Conservation (phyloP, 805 yeast genomes). For the Saturnispora quitensis region DNA sequence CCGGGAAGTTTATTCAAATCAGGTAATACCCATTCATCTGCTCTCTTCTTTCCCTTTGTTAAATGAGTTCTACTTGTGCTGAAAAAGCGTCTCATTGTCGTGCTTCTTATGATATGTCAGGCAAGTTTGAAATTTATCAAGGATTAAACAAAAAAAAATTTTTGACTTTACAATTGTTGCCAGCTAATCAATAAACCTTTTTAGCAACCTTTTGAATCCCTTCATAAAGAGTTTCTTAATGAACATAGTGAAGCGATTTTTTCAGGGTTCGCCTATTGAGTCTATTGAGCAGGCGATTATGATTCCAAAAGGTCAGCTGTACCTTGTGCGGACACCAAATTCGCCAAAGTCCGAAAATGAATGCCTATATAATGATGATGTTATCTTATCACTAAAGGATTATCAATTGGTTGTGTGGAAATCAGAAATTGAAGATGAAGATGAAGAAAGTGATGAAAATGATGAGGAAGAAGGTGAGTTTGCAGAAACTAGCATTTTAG, state of each 20-base stretch:
- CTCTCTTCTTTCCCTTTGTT: conserved; percentile 11
- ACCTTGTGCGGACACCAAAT: conserved; percentile 58
- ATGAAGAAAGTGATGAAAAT: conserved; percentile 41
- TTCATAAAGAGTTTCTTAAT: conserved; percentile 26
- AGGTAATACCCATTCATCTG: conserved; percentile 29
- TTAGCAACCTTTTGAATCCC: neutral
- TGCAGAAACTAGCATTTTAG: conserved; percentile 46
- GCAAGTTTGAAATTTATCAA: neutral
- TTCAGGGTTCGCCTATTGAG: conserved; percentile 23
- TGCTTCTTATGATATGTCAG: neutral
- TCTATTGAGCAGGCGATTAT: conserved; percentile 52
- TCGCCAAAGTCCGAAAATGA: conserved; percentile 87
- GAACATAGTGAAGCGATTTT: conserved; percentile 65
- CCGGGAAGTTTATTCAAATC: conserved; percentile 26
- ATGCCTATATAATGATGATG: conserved; percentile 73
- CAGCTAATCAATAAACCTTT: neutral
- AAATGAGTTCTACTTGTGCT: neutral
- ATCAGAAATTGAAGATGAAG: conserved; percentile 53
- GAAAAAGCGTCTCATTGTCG: neutral
- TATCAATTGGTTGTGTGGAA: conserved; percentile 60
- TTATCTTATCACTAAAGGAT: conserved; percentile 30
- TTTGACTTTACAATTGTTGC: neutral
- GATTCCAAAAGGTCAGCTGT: conserved; percentile 74
- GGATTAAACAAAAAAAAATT: neutral
- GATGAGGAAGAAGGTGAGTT: conserved; percentile 31